Percentiles rank a stretch among this genome's conserved stretches.
phyloP scores from a whole-genome alignment of 2,329 filamentous ascomycete genomes.

The Chlorencoelia australis region DNA sequence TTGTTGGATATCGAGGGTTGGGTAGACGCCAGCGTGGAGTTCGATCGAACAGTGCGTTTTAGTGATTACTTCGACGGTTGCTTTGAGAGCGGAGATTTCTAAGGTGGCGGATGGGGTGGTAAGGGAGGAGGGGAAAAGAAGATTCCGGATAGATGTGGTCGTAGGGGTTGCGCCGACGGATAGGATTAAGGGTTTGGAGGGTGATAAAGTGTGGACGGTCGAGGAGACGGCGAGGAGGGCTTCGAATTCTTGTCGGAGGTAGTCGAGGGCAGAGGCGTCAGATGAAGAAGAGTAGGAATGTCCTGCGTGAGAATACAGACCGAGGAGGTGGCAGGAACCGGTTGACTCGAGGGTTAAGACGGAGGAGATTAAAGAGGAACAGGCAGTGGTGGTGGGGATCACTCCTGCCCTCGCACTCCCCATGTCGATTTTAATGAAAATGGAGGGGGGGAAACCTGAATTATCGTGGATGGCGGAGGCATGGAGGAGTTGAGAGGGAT shows the following conservation, averaged over 20 bases:
- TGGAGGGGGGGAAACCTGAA: conserved; percentile 38
- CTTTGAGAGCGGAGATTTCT: conserved; percentile 31
- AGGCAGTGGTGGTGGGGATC: conserved; percentile 36
- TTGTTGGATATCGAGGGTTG: conserved; percentile 69
- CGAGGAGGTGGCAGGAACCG: conserved; percentile 38
- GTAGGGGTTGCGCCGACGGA: conserved; percentile 73
- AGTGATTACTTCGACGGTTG: conserved; percentile 31
- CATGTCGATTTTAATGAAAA: conserved; percentile 68
- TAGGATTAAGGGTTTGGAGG: conserved; percentile 36
- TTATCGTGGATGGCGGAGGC: conserved; percentile 34
- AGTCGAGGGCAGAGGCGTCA: conserved; percentile 46
- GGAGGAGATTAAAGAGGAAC: conserved; percentile 36
- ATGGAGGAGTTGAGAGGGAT: conserved; percentile 47
- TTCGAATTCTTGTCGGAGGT: conserved; percentile 49
- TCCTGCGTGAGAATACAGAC: conserved; percentile 65
- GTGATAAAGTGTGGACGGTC: conserved; percentile 19
- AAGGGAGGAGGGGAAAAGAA: conserved; percentile 28
- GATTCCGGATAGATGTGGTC: conserved; percentile 54
- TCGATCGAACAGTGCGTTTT: conserved; percentile 43
- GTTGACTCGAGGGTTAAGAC: conserved; percentile 35
- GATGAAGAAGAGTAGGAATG: conserved; percentile 53
- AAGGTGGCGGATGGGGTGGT: conserved; percentile 14
- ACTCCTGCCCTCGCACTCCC: conserved; percentile 64
- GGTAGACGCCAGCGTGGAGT: conserved; percentile 68
- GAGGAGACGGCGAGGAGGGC: conserved; percentile 38